Base-by-base conservation (phyloP, 1,284 basidiomycete species). In the Ceratobasidium sp. region DNA sequence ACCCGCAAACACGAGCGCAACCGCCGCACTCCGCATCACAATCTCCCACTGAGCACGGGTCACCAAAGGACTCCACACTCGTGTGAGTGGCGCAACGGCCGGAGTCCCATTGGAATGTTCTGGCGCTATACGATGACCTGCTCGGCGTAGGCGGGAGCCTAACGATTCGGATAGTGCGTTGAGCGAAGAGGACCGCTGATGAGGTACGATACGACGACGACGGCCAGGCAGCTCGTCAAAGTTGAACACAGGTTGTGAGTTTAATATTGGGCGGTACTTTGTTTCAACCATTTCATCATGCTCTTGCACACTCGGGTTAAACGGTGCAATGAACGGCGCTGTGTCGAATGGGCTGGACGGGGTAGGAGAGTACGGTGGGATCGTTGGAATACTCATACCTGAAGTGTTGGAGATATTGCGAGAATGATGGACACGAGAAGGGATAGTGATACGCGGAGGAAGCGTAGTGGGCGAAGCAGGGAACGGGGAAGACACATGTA, bases 21-120 rank as follows among this genome's bases (percentile, higher is more conserved):
- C 64, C 13, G 72, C 49, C 44, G 83, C 86, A 42, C 88, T 87
- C 49, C 88, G 82, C 67, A 89, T 83, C 23, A 90, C 88, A 33
- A 90, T 88, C 84, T 94, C 93, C 94, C 93, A 95, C 82, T 95
- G 94, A 4, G 90, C 93, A 20, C 94, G 88, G 73, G 90, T 88
- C 66, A 94, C 89, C 73, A 92, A 87, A 15, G 92, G 91, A 79
- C 88, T 92, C 66, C 92, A 87, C 46, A 94, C 87, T 63, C 87
- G 88, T 61, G 93, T 94, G 72, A 94, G 85, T 39, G 93, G 92
- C 26, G 90, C 88, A 80, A 94, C 58, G 42, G 64, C 44, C 51
- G 73, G 73, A 13, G 73, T 76, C 20, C 39, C 12, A 7, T 46
- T 60, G 33, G 53, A 58, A 3, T 15, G 55, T 60, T 40, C 26